Base-by-base conservation (phyloP, 1,284 basidiomycete genomes). In the Moesziomyces antarcticus region DNA sequence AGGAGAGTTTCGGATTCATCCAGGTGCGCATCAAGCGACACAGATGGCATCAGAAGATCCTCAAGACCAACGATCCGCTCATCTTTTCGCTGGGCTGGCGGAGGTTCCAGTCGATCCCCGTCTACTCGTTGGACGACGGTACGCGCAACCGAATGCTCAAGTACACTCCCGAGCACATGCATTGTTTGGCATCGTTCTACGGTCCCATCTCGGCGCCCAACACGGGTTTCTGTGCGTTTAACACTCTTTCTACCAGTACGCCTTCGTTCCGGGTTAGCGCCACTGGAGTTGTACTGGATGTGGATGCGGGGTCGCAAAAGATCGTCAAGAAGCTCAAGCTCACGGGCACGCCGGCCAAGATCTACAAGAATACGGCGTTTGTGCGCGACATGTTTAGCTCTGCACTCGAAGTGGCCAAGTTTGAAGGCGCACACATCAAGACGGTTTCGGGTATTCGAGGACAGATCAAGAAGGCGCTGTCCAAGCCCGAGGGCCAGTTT, bases 101-200 rank as follows among this genome's bases (percentile, higher is more conserved):
- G 52, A 88, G 96, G 21, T 99, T 99, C 87, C 96, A 99, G 85
- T 91, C 90, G 0, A 87, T 97, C 25, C 96, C 96, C 0, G 91
- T 98, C 74, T 99, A 98, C 85, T 94, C 93, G 24, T 87, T 99
- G 27, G 97, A 99, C 85, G 96, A 99, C 52, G 81, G 81, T 7
- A 81, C 76, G 52, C 70, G 97, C 27, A 98, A 99, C 90, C 92
- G 97, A 48, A 93, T 98, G 92, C 91, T 99, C 85, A 99, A 99
- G 87, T 99, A 99, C 84, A 98, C 97, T 0, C 96, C 96, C 0
- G 97, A 99, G 85, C 96, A 99, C 82, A 97, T 97, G 94, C 97
- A 99, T 84, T 99, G 96, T 81, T 93, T 92, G 79, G 96, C 96
- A 3, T 96, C 95, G 0, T 98, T 99, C 85, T 84, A 80, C 46